Base-by-base conservation (phyloP, 2,329 filamentous ascomycete genomes). In the Cladosporium sp. region DNA sequence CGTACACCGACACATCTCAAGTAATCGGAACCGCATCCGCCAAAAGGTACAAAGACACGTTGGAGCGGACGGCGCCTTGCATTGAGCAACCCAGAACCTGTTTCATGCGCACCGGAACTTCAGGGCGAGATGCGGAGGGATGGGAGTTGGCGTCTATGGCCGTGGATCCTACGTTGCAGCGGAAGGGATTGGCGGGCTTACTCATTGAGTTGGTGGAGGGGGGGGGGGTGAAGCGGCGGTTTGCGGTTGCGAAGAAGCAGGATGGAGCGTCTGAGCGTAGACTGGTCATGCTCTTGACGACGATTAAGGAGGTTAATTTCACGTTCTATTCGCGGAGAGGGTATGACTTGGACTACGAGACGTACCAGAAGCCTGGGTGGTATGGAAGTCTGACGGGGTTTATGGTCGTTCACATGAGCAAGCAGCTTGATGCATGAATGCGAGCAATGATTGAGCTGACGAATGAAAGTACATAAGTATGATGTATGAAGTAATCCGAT, bases 71-170 rank as follows among this genome's bases (percentile, higher is more conserved):
- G 7, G 7, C 34, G 4, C 24, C 22, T 9, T 9, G 18, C 4
- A 11, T 4, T 6, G 37, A 24, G 2, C 7, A 32, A 12, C 37
- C 18, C 4, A 32, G 20, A 4, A 34, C 37, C 13, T 27, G 37
- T 4, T 48, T 40, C 37, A 48, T 17, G 5, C 45, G 45, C 1
- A 32, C 8, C 2, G 45, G 45, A n/a, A 13, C 29, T 24, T 24
- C 13, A 11, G 24, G 22, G 13, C 24, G 24, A 1, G 30, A 41
- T 27, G 34, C 41, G 7, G 47, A 54, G 17, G 38, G 55, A 2
- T 59, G 54, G 51, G 57, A 59, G 37, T 24, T 59, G 30, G 54
- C 52, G 18, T 15, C 43, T 1, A 43, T 59, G 47, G 57, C 56
- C 6, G 53, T 56, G 4, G 54, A 52, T 15, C 43, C 43, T 4